Conservation (phyloP, 208 protist species). For the Leishmania gerbilli region DNA sequence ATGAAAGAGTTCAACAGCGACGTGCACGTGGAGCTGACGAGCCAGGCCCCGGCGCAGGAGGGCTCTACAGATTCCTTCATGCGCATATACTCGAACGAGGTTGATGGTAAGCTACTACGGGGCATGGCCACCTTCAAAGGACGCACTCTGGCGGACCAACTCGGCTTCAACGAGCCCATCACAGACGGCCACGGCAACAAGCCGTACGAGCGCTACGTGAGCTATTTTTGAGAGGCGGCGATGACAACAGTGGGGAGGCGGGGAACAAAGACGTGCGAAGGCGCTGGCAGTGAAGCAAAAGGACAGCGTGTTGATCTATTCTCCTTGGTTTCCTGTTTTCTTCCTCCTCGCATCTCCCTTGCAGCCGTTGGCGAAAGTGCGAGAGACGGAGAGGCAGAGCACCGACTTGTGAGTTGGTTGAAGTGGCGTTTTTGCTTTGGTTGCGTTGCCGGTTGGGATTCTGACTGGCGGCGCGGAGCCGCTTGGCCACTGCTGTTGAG, state of each 20-base stretch:
- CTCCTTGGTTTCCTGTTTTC: background rate
- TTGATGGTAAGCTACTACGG: conserved; percentile 68
- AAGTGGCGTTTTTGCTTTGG: background rate
- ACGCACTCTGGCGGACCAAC: conserved; percentile 53
- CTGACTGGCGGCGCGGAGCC: background rate
- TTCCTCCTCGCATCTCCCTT: background rate
- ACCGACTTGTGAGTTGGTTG: background rate
- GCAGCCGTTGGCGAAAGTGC: background rate
- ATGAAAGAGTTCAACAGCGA: conserved; percentile 86
- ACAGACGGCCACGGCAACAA: conserved; percentile 52
- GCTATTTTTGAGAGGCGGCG: conserved; percentile 25
- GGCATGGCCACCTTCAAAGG: conserved; percentile 60
- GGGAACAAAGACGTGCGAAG: background rate
- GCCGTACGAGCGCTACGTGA: conserved; percentile 41
- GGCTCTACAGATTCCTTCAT: conserved; percentile 40
- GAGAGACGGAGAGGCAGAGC: background rate
- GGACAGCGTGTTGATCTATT: background rate
- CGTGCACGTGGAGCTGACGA: conserved; percentile 83
- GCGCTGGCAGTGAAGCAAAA: background rate
- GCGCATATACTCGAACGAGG: conserved; percentile 51
- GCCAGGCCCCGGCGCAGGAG: conserved; percentile 23
- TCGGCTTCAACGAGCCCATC: conserved; percentile 81
- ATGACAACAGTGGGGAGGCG: background rate
- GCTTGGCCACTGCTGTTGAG: background rate
- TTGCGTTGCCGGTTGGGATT: background rate